Conservation (phyloP, 306 rosid species). For the Rubus idaeus region DNA sequence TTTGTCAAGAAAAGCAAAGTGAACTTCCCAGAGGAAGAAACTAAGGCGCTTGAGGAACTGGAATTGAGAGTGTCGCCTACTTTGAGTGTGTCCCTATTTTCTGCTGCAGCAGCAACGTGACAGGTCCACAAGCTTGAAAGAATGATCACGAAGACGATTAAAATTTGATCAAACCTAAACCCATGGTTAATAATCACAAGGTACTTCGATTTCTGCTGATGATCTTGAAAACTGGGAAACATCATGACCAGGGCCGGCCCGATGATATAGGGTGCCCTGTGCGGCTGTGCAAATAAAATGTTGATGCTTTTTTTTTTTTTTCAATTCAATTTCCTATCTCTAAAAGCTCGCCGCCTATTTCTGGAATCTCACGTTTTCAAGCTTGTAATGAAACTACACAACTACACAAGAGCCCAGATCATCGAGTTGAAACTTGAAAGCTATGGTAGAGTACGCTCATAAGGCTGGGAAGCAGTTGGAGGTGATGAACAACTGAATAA, state of each 20-base stretch:
- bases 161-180: not conserved
- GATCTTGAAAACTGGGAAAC: not conserved
- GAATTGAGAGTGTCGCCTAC: not conserved
- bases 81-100: not conserved
- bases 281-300: not conserved
- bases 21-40: not conserved
- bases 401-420: constrained; percentile 37
- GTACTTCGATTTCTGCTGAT: not conserved
- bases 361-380: constrained; percentile 41
- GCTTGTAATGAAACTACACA: constrained; percentile 35
- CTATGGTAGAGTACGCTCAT: constrained; percentile 43
- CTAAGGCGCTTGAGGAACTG: not conserved
- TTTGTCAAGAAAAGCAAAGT: not conserved
- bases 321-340: constrained; percentile 13
- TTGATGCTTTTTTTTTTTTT: no score
- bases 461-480: constrained; percentile 43
- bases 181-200: not conserved
- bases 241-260: not conserved
- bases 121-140: not conserved
- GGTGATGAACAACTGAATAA: constrained; percentile 15
- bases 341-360: constrained; percentile 41
- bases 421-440: constrained; percentile 25
- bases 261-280: no score
- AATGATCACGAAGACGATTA: not conserved
- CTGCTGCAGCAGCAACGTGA: not conserved